Base-by-base conservation (phyloP, 192 early-diverging fungal species). In the Backusella psychrophila region DNA sequence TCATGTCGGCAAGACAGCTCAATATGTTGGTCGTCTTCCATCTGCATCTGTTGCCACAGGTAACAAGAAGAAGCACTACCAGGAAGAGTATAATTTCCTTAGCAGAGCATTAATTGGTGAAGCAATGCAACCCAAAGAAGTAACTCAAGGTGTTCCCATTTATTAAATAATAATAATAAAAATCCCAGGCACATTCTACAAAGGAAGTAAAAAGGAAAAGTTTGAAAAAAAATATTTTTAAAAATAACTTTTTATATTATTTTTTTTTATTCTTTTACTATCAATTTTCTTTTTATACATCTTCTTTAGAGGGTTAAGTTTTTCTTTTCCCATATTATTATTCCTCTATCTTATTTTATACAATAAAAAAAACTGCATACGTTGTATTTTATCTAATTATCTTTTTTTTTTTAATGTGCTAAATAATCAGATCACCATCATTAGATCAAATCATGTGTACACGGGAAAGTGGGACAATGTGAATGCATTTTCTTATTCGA, bases 51-150 rank as follows among this genome's bases (percentile, higher is more conserved):
- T 94, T 39, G 93, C 94, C 52, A 97, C 97, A 23, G 97, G 97
- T 74, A 91, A 94, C 85, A 96, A 98, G 91, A 97, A 96, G 93
- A 91, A 94, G 75, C 96, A 97, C 80, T 88, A 93, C 86, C 87
- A 90, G 75, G 93, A 95, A 82, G 93, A 94, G 83, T 91, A 92
- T 82, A 85, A 86, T 41, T 76, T 95, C 71, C 81, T 93, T 33
- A 86, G 89, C 42, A 84, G 92, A 73, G 94, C 94, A 5, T 84
- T 95, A 69, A 87, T 91, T 42, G 93, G 93, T 69, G 84, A 91
- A 76, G 84, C 87, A 66, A 86, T 86, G 71, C 90, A 89, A 78
- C 91, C 92, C 53, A 80, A 87, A 41, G 86, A 91, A 78, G 85
- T 93, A 79, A 89, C 89, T 36, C 81, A 81, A 46, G 93, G 93